Percentiles rank a stretch among this genome's conserved stretches.
Conservation (phyloP, 75 land plant genomes). For the Adiantum capillusveneris region DNA sequence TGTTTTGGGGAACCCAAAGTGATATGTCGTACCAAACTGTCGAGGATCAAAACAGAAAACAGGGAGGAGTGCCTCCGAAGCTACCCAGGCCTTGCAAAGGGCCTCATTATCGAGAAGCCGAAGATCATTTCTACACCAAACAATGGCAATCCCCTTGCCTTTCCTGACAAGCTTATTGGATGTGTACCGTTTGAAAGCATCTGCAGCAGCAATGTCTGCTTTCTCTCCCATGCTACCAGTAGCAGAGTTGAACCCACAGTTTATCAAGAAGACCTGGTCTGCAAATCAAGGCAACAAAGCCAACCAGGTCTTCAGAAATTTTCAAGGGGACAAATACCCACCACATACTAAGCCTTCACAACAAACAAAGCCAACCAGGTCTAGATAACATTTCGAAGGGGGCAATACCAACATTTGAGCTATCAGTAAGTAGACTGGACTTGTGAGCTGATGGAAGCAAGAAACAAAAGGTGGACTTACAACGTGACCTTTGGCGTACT, state of each 20-base stretch:
- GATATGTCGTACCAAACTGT: conserved; percentile 51
- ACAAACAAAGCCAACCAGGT: too few species aligned
- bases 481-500: too few species aligned
- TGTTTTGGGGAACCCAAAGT: conserved; percentile 94
- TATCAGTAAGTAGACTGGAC: too few species aligned
- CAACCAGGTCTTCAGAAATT: too few species aligned
- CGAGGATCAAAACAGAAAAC: conserved; percentile 94
- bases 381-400: too few species aligned
- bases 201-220: conserved; percentile 18
- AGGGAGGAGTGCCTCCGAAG: conserved; percentile 69
- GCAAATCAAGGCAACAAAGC: not conserved
- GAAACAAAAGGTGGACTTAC: too few species aligned
- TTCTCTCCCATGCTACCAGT: conserved; percentile 6
- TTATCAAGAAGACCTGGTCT: not conserved
- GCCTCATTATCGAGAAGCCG: conserved; percentile 85
- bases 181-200: conserved; percentile 30
- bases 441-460: too few species aligned
- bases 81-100: conserved; percentile 60
- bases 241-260: not conserved
- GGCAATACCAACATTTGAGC: too few species aligned
- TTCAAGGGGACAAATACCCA: too few species aligned
- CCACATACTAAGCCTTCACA: too few species aligned
- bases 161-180: conserved; percentile 17
- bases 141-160: conserved; percentile 66
- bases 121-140: conserved; percentile 94